Conservation (phyloP, 345 rosid genomes). For the Nasturtium officinale region DNA sequence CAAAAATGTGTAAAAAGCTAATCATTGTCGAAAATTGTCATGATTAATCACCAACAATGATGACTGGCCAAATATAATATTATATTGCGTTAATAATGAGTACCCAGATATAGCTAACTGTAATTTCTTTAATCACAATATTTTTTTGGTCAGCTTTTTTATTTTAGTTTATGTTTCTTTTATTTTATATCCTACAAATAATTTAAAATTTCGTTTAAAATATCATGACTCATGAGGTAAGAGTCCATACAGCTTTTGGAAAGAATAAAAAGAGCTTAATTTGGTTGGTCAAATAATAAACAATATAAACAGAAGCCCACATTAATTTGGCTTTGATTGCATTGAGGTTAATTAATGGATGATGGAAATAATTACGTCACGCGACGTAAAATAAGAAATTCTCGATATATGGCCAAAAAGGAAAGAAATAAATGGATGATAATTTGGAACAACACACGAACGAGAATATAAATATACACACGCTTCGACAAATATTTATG, state of each 20-base stretch:
- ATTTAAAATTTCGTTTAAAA: background rate
- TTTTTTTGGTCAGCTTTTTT: background rate
- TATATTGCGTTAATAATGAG: background rate
- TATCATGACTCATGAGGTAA: background rate
- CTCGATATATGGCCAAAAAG: background rate
- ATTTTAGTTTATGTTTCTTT: background rate
- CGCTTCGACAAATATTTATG: background rate
- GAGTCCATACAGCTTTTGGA: background rate
- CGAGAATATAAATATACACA: background rate
- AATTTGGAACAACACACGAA: conserved; percentile 8
- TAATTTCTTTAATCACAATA: background rate
- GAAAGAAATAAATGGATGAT: conserved; percentile 1
- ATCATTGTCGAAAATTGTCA: conserved; percentile 31
- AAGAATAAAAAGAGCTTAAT: background rate
- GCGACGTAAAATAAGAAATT: background rate
- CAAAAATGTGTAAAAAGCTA: conserved; percentile 34
- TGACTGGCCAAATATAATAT: conserved; percentile 30
- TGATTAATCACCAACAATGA: conserved; percentile 38
- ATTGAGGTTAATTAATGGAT: conserved; percentile 29
- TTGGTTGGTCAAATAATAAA: background rate
- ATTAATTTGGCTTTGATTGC: conserved; percentile 36
- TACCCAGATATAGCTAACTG: background rate
- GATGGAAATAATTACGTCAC: conserved; percentile 8
- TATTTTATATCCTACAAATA: background rate
- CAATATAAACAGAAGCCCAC: conserved; percentile 10